Percentiles rank a stretch among this genome's conserved stretches.
phyloP scores from a whole-genome alignment of 257 asterid species.

The Nicotiana otophora region DNA sequence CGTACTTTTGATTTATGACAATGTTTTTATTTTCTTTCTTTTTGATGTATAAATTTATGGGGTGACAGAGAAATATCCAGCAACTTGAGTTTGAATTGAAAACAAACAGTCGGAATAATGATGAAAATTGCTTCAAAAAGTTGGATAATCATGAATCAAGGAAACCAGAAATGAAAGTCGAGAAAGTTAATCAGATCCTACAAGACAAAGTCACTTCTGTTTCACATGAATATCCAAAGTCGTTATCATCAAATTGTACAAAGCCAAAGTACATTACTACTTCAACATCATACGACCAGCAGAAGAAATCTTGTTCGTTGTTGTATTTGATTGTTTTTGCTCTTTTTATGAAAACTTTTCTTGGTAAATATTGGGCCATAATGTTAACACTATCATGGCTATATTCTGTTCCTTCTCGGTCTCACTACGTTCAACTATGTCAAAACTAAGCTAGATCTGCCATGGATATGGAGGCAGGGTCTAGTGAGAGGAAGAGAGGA shows the following conservation, averaged over 20 bases:
- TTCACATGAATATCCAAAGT: not conserved
- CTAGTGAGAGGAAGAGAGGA: too few relatives aligned
- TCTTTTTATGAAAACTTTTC: conserved; percentile 17
- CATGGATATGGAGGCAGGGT: too few relatives aligned
- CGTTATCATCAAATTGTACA: conserved; percentile 6
- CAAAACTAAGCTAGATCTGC: too few relatives aligned
- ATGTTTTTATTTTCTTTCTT: not conserved
- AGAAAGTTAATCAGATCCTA: not conserved
- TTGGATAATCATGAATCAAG: not conserved
- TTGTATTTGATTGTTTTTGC: conserved; percentile 17
- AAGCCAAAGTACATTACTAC: not conserved
- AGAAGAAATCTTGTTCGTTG: conserved; percentile 4
- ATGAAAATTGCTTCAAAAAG: conserved; percentile 1
- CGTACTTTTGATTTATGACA: not conserved
- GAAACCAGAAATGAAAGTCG: not conserved
- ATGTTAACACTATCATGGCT: conserved; percentile 23
- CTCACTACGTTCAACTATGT: not conserved
- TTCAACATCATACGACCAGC: not conserved
- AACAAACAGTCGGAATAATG: conserved; percentile 2
- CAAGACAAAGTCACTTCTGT: not conserved
- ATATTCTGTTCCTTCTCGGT: conserved; percentile 10
- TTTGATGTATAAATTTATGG: not conserved
- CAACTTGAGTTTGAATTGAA: conserved; percentile 13
- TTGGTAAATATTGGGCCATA: conserved; percentile 29
- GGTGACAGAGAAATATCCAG: conserved; percentile 1